Percentiles rank a stretch among this genome's conserved stretches.
phyloP scores from a whole-genome alignment of 345 rosid species.

The Corchorus olitorius region DNA sequence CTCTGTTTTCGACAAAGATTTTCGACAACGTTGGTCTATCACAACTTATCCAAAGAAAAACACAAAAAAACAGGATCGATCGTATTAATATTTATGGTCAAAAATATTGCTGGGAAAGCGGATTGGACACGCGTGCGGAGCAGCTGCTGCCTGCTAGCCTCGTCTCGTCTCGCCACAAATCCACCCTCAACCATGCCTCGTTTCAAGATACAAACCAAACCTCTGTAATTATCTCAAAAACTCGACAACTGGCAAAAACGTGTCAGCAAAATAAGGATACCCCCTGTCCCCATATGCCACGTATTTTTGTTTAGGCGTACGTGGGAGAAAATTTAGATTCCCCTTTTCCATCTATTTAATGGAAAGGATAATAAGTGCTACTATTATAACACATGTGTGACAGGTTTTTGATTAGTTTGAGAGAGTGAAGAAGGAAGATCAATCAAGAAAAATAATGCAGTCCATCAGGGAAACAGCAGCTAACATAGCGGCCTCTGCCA shows the following conservation, averaged over 20 bases:
- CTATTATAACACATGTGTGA: no score
- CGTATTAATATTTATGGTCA: background rate
- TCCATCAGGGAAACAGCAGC: constrained; percentile 59
- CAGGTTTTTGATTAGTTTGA: background rate
- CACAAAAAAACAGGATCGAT: background rate
- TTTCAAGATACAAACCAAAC: background rate
- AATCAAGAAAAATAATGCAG: constrained; percentile 36
- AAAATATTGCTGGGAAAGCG: background rate
- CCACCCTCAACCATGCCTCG: background rate
- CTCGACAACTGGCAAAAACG: background rate
- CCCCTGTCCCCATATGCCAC: background rate
- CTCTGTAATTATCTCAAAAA: background rate
- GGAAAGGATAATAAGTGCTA: background rate
- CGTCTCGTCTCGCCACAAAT: background rate
- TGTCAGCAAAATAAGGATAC: background rate
- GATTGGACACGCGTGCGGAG: background rate
- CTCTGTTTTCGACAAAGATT: no score
- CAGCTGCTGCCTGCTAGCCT: background rate
- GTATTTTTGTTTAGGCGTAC: background rate
- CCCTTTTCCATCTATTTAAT: background rate
- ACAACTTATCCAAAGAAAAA: background rate
- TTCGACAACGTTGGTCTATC: no score
- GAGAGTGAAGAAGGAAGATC: background rate
- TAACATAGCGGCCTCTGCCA: constrained; percentile 78
- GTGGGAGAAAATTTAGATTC: background rate